Percentiles rank a stretch among this genome's conserved stretches.
phyloP scores from a whole-genome alignment of 2,329 filamentous ascomycete species.

The Colletotrichum camelliae region DNA sequence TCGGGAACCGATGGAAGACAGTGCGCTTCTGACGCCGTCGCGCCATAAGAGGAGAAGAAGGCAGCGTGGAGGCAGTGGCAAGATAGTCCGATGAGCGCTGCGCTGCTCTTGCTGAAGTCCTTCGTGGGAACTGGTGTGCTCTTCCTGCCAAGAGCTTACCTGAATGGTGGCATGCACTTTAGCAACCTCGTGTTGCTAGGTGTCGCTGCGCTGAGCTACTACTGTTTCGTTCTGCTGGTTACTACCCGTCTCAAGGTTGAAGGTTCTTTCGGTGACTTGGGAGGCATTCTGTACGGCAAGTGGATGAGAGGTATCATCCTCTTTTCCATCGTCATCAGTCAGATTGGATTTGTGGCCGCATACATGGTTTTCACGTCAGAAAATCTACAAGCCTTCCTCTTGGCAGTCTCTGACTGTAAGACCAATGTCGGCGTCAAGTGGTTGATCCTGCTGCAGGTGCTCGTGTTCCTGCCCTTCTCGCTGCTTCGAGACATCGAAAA shows the following conservation, averaged over 20 bases:
- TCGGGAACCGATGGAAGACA: conserved; percentile 85
- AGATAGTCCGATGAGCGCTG: conserved; percentile 78
- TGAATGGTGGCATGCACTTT: conserved; percentile 97
- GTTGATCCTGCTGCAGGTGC: conserved; percentile 92
- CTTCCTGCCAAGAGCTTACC: conserved; percentile 89
- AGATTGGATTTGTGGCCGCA: conserved; percentile 92
- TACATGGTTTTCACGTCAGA: conserved; percentile 98
- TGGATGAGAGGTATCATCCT: conserved; percentile 91
- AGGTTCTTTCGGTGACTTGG: conserved; percentile 98
- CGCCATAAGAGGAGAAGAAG: conserved; percentile 78
- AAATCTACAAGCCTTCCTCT: conserved; percentile 92
- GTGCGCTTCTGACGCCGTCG: conserved; percentile 79
- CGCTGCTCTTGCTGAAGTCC: conserved; percentile 89
- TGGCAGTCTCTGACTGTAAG: conserved; percentile 88
- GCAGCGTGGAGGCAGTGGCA: conserved; percentile 74
- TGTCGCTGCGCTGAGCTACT: conserved; percentile 89
- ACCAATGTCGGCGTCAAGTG: conserved; percentile 85
- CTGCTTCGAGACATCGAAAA: conserved; percentile 97
- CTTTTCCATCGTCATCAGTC: conserved; percentile 89
- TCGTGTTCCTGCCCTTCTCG: conserved; percentile 93
- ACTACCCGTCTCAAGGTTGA: conserved; percentile 84
- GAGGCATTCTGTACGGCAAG: conserved; percentile 86
- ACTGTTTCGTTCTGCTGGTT: conserved; percentile 95
- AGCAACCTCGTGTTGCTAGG: conserved; percentile 88
- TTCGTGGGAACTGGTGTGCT: conserved; percentile 97